Evolutionary conservation across 139 green algal genomes (phyloP), one percentile per base, ranked within the genome.

Genomic region (Gonium pectorale): DNA sequence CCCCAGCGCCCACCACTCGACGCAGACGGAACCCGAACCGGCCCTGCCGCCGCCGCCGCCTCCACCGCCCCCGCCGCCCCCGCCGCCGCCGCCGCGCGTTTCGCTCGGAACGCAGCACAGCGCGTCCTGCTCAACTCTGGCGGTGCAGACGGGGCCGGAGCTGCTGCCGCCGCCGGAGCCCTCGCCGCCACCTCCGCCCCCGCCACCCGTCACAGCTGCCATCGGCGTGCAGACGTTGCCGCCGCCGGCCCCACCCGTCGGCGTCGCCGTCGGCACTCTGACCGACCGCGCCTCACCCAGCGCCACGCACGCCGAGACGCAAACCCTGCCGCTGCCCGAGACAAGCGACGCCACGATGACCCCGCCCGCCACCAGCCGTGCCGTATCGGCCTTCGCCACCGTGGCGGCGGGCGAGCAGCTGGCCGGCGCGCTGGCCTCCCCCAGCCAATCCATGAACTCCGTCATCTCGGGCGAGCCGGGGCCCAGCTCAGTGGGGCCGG

Each of bases 351-450:
- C 49, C 49, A 17, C 49, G 49, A 26, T 13, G 17, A 60, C 26
- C 41, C 38, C 51, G 11, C 51, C 19, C 26, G 44, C 51, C 54
- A 2, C 15, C 54, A 27, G 54, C 54, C 54, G 21, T 13, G 21
- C 54, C 19, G 46, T 56, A 3, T 80, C 71, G 15, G 75, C 75
- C 1, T 82, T 82, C 40, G 75, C 75, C 75, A 72, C 46, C 41
- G 19, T 59, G 0, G 43, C 59, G 0, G 63, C 44, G 3, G 75
- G 33, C 13, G 75, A 82, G 75, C 59, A 82, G 15, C 35, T 71
- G 59, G 75, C 31, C 0, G 75, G 59, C 11, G 59, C n/a, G 2
- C n/a, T 31, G 27, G 22, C 54, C 29, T 81, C 73, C 7, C 73
- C 73, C 37, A 69, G 38, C 38, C 54, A 51, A 5, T 81, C 73